Conservation (phyloP, 257 asterid species). For the Solanum pinnatisectum region DNA sequence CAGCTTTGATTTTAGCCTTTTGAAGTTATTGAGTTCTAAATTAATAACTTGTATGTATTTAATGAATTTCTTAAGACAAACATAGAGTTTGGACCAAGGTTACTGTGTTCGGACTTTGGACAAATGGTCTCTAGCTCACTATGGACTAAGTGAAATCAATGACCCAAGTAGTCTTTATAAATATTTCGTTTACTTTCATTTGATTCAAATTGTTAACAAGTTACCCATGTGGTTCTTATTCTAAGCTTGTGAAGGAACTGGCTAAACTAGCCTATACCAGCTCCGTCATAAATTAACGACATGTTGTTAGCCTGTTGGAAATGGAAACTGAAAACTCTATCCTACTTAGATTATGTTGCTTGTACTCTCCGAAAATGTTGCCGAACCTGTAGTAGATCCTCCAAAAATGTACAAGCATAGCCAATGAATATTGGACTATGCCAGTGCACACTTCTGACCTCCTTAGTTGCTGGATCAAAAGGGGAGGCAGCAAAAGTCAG, state of each 20-base stretch:
- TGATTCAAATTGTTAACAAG: neutral
- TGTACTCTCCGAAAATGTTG: neutral
- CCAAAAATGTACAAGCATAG: too few relatives aligned
- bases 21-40: neutral
- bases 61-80: neutral
- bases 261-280: neutral
- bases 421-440: too few relatives aligned
- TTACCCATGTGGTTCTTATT: neutral
- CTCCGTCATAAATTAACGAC: neutral
- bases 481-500: too few relatives aligned
- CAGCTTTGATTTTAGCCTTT: neutral
- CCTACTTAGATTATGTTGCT: neutral
- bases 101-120: neutral
- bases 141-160: neutral
- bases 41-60: neutral
- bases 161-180: neutral
- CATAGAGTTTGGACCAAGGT: neutral
- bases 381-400: too few relatives aligned
- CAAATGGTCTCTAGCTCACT: neutral
- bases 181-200: neutral
- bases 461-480: too few relatives aligned
- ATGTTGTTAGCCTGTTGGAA: neutral
- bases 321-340: neutral
- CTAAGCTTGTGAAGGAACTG: neutral
- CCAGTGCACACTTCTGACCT: too few relatives aligned